These are phyloP conservation scores for Exserohilum turcica DNA, from an alignment of 2,329 filamentous ascomycete species.

Conservation along the genomic window DNA sequence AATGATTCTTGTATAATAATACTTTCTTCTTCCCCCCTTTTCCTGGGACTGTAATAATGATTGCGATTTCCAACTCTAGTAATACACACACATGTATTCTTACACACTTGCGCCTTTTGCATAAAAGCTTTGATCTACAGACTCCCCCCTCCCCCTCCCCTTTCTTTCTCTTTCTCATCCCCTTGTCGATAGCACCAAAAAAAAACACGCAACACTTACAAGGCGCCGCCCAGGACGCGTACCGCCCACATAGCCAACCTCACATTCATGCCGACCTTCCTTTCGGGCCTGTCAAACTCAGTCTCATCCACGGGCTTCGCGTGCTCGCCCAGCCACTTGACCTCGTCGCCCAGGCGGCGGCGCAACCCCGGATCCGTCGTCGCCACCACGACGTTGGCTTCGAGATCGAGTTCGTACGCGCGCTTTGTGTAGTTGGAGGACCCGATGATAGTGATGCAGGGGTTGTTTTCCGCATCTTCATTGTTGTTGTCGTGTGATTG, in stretches of 20 bases:
- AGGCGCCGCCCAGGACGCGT: constrained; percentile 79
- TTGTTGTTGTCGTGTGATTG: too few species aligned
- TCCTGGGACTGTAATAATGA: neutral
- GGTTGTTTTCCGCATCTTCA: too few species aligned
- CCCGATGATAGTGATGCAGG: constrained; percentile 81
- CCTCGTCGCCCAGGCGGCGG: constrained; percentile 75
- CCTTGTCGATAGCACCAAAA: too few species aligned
- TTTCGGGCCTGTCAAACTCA: constrained; percentile 80
- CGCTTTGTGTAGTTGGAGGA: constrained; percentile 96
- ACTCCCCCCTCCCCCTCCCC: too few species aligned
- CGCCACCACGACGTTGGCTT: constrained; percentile 84
- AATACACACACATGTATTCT: neutral
- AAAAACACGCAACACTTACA: constrained; percentile 65
- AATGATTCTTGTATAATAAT: neutral
- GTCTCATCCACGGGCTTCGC: constrained; percentile 71
- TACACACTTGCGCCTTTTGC: neutral
- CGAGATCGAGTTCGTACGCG: constrained; percentile 89
- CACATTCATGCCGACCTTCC: constrained; percentile 84
- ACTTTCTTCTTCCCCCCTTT: neutral
- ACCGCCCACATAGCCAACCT: constrained; percentile 94
- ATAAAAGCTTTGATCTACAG: neutral
- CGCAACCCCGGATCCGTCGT: constrained; percentile 77
- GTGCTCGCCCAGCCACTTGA: constrained; percentile 77
- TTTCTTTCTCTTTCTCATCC: too few species aligned
- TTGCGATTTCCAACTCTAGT: neutral